phyloP scores from a whole-genome alignment of 2,329 filamentous ascomycete species.

The Arthrobotrys conoides region DNA sequence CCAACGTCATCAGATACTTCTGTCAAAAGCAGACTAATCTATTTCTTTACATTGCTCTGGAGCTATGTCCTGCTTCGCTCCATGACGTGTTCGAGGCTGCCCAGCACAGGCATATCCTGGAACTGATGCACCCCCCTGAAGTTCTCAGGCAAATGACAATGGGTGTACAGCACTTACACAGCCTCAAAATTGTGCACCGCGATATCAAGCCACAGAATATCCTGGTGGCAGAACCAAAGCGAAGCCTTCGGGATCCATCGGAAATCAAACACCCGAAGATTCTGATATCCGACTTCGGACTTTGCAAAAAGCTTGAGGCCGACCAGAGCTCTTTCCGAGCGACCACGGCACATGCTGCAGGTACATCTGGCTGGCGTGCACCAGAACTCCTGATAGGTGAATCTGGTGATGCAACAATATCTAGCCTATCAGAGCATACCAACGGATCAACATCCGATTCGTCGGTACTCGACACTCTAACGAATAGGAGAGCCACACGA shows the following conservation, averaged over 20 bases:
- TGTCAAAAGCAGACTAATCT: constrained; percentile 89
- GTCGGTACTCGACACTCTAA: constrained; percentile 72
- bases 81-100: constrained; percentile 87
- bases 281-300: constrained; percentile 95
- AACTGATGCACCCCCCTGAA: constrained; percentile 77
- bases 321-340: constrained; percentile 95
- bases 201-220: constrained; percentile 99
- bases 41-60: constrained; percentile 95
- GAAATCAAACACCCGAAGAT: constrained; percentile 81
- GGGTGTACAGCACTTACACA: constrained; percentile 89
- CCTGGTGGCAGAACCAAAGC: constrained; percentile 78
- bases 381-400: constrained; percentile 91
- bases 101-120: constrained; percentile 73
- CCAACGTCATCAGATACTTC: constrained; percentile 96
- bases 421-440: constrained; percentile 62
- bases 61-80: constrained; percentile 92
- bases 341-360: constrained; percentile 91
- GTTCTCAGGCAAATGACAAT: constrained; percentile 90
- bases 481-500: constrained; percentile 85
- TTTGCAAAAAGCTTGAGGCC: constrained; percentile 96
- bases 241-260: constrained; percentile 65
- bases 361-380: constrained; percentile 95
- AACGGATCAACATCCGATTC: constrained; percentile 73
- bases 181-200: constrained; percentile 92
- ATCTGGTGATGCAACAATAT: constrained; percentile 71